Evolutionary conservation across 169 alveolate genomes (phyloP).

Genomic region (Plasmodium coatneyi): DNA sequence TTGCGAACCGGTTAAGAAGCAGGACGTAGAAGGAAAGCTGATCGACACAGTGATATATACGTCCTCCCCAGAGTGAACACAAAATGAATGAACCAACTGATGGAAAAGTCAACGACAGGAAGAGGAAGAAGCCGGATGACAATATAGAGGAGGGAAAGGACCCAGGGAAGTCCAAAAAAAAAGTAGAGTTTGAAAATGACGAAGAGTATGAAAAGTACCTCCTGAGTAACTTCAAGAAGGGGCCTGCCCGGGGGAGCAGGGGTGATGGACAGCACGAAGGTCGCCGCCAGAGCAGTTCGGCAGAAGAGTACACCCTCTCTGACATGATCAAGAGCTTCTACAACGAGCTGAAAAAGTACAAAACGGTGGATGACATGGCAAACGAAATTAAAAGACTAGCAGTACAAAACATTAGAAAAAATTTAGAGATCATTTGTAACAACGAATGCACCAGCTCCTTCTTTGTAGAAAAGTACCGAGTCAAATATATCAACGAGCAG

Average conservation of each 20-base stretch:
- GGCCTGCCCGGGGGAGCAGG: not conserved
- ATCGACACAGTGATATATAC: not conserved
- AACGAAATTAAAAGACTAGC: constrained; percentile 62
- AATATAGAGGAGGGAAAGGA: constrained; percentile 16
- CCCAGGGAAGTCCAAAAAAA: constrained; percentile 2
- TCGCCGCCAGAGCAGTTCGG: not conserved
- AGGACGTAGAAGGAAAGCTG: not conserved
- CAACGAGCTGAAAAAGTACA: constrained; percentile 40
- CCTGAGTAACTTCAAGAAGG: constrained; percentile 41
- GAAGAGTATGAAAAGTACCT: constrained; percentile 69
- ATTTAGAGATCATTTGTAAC: constrained; percentile 59
- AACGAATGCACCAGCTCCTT: constrained; percentile 73
- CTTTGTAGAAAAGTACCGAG: constrained; percentile 57
- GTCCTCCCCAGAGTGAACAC: not conserved
- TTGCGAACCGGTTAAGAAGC: not conserved
- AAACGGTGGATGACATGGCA: constrained; percentile 68
- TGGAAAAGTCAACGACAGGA: not conserved
- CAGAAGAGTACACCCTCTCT: constrained; percentile 35
- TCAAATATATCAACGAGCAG: constrained; percentile 68
- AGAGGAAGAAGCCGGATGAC: constrained; percentile 18
- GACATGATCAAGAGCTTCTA: constrained; percentile 39
- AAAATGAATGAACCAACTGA: constrained; percentile 33
- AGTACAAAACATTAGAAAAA: constrained; percentile 20
- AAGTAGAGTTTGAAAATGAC: constrained; percentile 65
- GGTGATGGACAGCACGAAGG: not conserved